phyloP scores from a whole-genome alignment of 2,329 filamentous ascomycete genomes.

The Aspergillus arachidicola region DNA sequence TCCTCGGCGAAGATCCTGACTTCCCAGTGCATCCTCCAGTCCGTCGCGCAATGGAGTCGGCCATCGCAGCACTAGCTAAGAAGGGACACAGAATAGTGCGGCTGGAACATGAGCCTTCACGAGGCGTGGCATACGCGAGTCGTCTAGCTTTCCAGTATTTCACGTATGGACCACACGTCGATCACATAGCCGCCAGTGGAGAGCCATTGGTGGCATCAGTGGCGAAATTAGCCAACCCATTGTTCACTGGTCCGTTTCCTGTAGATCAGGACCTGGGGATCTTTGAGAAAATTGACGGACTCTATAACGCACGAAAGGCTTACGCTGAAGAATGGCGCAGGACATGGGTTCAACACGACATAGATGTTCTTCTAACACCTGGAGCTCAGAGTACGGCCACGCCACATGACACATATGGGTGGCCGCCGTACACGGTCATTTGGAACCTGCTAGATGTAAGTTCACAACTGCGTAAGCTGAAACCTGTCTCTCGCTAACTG shows the following conservation, averaged over 20 bases:
- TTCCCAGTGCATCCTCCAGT: constrained; percentile 57
- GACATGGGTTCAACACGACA: constrained; percentile 43
- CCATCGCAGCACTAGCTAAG: constrained; percentile 40
- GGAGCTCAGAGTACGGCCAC: constrained; percentile 55
- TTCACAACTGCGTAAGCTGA: constrained; percentile 4
- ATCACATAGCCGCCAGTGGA: constrained; percentile 40
- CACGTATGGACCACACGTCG: constrained; percentile 22
- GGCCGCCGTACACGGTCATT: constrained; percentile 50
- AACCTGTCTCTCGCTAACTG: background rate
- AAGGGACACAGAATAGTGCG: constrained; percentile 51
- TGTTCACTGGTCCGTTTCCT: constrained; percentile 34
- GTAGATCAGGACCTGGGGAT: constrained; percentile 25
- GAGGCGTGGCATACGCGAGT: constrained; percentile 30
- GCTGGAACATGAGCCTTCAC: constrained; percentile 36
- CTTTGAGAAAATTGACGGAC: constrained; percentile 45
- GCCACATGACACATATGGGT: constrained; percentile 50
- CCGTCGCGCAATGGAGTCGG: constrained; percentile 47
- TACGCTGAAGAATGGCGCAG: constrained; percentile 47
- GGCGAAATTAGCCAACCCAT: constrained; percentile 22
- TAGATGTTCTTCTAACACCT: constrained; percentile 56
- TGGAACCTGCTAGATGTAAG: constrained; percentile 57
- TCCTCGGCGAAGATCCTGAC: constrained; percentile 51
- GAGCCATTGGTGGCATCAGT: constrained; percentile 51
- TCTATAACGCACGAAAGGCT: constrained; percentile 42
- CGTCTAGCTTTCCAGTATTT: constrained; percentile 48